Percentiles rank a stretch among this genome's conserved stretches.
These are phyloP conservation scores for Fusarium chaquense DNA, from an alignment of 2,329 filamentous ascomycete species.

Conservation along the genomic window DNA sequence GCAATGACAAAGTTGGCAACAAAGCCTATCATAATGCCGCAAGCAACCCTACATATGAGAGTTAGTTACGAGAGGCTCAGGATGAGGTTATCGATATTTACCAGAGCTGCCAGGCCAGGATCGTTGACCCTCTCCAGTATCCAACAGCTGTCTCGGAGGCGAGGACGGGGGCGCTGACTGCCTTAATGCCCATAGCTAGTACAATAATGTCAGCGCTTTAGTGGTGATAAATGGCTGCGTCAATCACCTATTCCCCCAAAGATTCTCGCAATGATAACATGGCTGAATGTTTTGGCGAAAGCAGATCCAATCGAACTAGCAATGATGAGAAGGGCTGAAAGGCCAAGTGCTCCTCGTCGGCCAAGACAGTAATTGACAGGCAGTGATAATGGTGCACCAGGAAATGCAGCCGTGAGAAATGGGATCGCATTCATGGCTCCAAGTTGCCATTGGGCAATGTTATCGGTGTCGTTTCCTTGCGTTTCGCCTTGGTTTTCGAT, in stretches of 20 bases:
- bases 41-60: constrained; percentile 36
- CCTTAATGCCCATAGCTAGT: constrained; percentile 61
- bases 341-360: constrained; percentile 53
- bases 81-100: constrained; percentile 36
- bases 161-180: constrained; percentile 61
- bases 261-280: constrained; percentile 49
- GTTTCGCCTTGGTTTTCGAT: background rate
- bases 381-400: constrained; percentile 54
- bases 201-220: background rate
- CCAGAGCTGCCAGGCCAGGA: constrained; percentile 62
- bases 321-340: constrained; percentile 55
- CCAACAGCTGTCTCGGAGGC: constrained; percentile 61
- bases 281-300: constrained; percentile 47
- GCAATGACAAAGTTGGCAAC: constrained; percentile 39
- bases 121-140: constrained; percentile 61
- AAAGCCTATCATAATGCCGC: constrained; percentile 45
- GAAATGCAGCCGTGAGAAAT: constrained; percentile 52
- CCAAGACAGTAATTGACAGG: constrained; percentile 56
- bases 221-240: rapidly evolving
- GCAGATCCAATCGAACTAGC: constrained; percentile 54
- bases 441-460: constrained; percentile 34
- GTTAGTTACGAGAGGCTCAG: background rate
- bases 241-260: constrained; percentile 32
- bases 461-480: background rate
- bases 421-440: constrained; percentile 54